Conservation (phyloP, 768 basidiomycete species). For the Tylopilus plumbeoviolaceoides region DNA sequence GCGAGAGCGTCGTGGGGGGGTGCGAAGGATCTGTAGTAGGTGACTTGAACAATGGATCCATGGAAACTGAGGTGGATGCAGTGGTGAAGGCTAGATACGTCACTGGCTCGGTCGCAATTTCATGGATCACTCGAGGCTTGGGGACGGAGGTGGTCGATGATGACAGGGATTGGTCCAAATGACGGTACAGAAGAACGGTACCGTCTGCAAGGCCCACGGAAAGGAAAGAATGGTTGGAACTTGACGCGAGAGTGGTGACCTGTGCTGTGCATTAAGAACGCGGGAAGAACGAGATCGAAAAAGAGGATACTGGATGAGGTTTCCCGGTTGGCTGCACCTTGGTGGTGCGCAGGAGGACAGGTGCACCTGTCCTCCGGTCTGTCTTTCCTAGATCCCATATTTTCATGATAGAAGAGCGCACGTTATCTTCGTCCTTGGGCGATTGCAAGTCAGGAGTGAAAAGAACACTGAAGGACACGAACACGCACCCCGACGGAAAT, state of each 20-base stretch:
- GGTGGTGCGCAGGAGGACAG: slow-evolving; percentile 64
- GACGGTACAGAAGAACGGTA: slow-evolving; percentile 85
- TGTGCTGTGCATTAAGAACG: slow-evolving; percentile 22
- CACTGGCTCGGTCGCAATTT: slow-evolving; percentile 82
- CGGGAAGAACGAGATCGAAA: neutral
- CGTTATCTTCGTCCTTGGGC: slow-evolving; percentile 67
- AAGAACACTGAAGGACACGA: neutral
- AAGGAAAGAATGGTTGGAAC: slow-evolving; percentile 74
- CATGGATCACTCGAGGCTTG: slow-evolving; percentile 80
- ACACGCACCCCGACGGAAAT: slow-evolving; percentile 82
- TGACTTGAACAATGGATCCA: slow-evolving; percentile 19
- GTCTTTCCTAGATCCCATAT: slow-evolving; percentile 82
- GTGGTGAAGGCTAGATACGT: slow-evolving; percentile 87
- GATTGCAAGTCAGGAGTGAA: slow-evolving; percentile 10
- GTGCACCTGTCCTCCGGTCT: slow-evolving; percentile 61
- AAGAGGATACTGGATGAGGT: slow-evolving; percentile 64
- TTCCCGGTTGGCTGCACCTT: slow-evolving; percentile 74
- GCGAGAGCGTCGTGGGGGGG: slow-evolving; percentile 41
- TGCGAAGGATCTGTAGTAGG: slow-evolving; percentile 15
- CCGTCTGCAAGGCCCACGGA: slow-evolving; percentile 95
- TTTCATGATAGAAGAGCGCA: slow-evolving; percentile 69
- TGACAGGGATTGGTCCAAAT: slow-evolving; percentile 85
- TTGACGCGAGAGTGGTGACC: slow-evolving; percentile 79
- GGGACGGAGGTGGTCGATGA: slow-evolving; percentile 75
- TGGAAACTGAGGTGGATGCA: slow-evolving; percentile 18